Conservation (phyloP, 768 basidiomycete genomes). For the Trametes cingulata region DNA sequence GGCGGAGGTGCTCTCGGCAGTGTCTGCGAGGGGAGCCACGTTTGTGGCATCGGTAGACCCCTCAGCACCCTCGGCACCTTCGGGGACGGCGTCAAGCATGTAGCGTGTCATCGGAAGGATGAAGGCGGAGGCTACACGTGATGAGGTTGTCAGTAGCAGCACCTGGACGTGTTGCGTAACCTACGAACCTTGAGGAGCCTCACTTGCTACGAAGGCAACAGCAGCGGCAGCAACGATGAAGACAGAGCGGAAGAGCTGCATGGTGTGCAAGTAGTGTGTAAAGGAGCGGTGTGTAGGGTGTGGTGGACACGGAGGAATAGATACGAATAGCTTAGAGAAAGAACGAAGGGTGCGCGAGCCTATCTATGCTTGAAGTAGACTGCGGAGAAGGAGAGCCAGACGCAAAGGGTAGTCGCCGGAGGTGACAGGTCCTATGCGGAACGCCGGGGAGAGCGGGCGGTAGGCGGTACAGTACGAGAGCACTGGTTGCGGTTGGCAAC, state of each 20-base stretch:
- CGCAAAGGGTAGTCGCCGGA: background rate
- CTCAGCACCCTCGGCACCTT: background rate
- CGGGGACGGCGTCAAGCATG: slow-evolving; percentile 19
- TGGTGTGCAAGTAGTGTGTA: slow-evolving; percentile 9
- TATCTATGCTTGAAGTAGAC: slow-evolving; percentile 1
- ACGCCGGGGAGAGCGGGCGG: background rate
- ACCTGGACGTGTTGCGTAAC: background rate
- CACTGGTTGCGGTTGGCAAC: slow-evolving; percentile 17
- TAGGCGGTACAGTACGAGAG: slow-evolving; percentile 9
- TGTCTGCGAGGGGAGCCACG: background rate
- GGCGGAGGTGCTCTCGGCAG: background rate
- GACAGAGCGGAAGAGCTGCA: slow-evolving; percentile 22
- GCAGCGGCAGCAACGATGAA: slow-evolving; percentile 22
- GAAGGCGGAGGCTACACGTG: slow-evolving; percentile 9
- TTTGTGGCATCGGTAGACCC: background rate
- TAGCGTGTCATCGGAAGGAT: slow-evolving; percentile 15
- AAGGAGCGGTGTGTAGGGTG: slow-evolving; percentile 19
- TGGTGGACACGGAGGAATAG: slow-evolving; percentile 22
- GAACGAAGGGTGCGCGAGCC: slow-evolving; percentile 3
- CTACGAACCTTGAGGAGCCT: slow-evolving; percentile 7
- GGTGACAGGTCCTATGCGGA: slow-evolving; percentile 3
- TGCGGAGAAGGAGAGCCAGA: background rate
- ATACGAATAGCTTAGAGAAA: slow-evolving; percentile 20
- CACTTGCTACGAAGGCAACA: slow-evolving; percentile 8
- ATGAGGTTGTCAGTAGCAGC: background rate